Evolutionary conservation across 2,329 filamentous ascomycete species (phyloP).

Genomic region (Curvularia hawaiiensis): DNA sequence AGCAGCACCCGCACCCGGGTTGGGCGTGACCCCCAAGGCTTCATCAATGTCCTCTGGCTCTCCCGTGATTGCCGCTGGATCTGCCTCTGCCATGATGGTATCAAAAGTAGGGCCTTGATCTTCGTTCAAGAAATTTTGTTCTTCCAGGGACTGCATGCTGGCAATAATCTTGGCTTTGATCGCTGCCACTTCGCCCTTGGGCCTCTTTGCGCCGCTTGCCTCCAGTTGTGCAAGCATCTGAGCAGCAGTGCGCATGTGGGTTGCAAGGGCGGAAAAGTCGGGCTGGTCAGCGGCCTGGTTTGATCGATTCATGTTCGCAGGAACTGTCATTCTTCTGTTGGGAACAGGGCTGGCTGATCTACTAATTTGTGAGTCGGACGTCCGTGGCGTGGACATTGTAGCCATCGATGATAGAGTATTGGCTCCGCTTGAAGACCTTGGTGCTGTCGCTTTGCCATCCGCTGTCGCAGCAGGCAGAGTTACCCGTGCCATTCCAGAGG

Average conservation of each 20-base stretch:
- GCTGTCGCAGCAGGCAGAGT: constrained; percentile 29
- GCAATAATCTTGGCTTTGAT: constrained; percentile 88
- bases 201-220: constrained; percentile 78
- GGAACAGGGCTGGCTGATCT: constrained; percentile 70
- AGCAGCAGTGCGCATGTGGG: constrained; percentile 85
- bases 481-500: constrained; percentile 39
- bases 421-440: constrained; percentile 65
- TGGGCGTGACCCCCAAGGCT: constrained; percentile 59
- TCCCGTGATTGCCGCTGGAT: constrained; percentile 56
- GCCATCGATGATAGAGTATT: constrained; percentile 65
- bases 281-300: constrained; percentile 69
- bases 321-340: constrained; percentile 65
- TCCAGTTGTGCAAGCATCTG: constrained; percentile 87
- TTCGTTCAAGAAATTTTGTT: constrained; percentile 80
- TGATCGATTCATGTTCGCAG: constrained; percentile 53
- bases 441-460: constrained; percentile 44
- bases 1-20: constrained; percentile 75
- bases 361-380: constrained; percentile 70
- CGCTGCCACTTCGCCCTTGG: constrained; percentile 78
- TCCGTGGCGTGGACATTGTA: constrained; percentile 69
- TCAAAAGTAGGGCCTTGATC: constrained; percentile 79
- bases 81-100: constrained; percentile 77
- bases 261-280: constrained; percentile 81
- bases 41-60: constrained; percentile 62
- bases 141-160: constrained; percentile 86